phyloP scores from a whole-genome alignment of 345 rosid genomes.

The Noccaea bulbosa region DNA sequence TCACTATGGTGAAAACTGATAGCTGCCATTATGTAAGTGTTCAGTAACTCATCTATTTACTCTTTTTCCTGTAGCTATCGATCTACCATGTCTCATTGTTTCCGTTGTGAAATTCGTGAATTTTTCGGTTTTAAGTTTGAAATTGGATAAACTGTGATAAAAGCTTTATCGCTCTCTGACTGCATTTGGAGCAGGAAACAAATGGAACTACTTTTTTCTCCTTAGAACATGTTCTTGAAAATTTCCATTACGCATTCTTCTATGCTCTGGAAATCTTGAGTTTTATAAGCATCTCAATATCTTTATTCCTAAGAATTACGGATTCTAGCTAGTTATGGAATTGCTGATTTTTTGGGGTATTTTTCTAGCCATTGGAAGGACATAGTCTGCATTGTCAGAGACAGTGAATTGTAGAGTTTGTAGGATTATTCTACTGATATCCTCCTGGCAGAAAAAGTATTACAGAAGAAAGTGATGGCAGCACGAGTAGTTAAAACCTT shows the following conservation, averaged over 20 bases:
- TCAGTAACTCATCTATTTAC: slow-evolving; percentile 31
- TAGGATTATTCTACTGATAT: too few species aligned
- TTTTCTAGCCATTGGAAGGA: neutral
- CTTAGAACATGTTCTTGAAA: too few species aligned
- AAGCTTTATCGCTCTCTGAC: neutral
- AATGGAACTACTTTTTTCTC: too few species aligned
- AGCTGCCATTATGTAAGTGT: slow-evolving; percentile 74
- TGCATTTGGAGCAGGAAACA: neutral
- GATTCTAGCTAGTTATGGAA: slow-evolving; percentile 16
- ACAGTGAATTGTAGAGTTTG: slow-evolving; percentile 26
- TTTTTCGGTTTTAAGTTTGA: too few species aligned
- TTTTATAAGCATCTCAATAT: neutral
- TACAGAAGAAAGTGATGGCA: too few species aligned
- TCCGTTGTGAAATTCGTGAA: too few species aligned
- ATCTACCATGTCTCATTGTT: neutral
- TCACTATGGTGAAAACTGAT: slow-evolving; percentile 61
- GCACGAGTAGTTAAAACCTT: slow-evolving; percentile 26
- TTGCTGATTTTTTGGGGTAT: slow-evolving; percentile 4
- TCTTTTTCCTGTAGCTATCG: slow-evolving; percentile 6
- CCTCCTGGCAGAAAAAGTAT: too few species aligned
- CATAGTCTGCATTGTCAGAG: slow-evolving; percentile 10
- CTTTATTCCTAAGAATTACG: slow-evolving; percentile 12
- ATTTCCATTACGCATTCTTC: too few species aligned
- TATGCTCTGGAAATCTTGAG: neutral
- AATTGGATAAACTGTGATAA: neutral